Evolutionary conservation across 306 rosid species (phyloP), one percentile per base, ranked within the genome.

Genomic region (Cucumis sativus): DNA sequence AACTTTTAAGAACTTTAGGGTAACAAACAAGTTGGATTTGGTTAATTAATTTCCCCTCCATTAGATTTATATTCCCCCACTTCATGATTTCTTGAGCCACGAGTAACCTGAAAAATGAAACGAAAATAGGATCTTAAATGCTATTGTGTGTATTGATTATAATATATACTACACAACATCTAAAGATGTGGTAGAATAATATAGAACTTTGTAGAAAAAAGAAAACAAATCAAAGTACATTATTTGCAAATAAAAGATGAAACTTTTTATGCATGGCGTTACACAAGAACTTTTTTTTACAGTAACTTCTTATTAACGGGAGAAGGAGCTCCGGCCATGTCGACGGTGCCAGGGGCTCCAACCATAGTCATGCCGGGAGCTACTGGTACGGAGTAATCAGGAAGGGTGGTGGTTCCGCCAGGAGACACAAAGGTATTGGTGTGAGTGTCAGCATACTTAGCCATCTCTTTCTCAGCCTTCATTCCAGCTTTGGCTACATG

Each of bases 401-500:
- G 54, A 47, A 6, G 1, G 20, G 57, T 33, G 37, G 3, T 4
- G 57, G 20, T 17, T n/a, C n/a, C 59, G 14, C 21, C 54, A 2
- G 74, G 35, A 40, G 74, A 20, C 8, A 15, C 45, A 13, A 72
- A 45, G 15, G 21, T 6, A 25, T 45, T 18, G 12, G 78, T 30
- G 25, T 28, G 61, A 49, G 28, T 1, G 4, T 20, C 4, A 2
- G 80, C 66, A 40, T 66, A 81, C 51, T 83, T 91, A 0, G 64
- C 45, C 5, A 86, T 77, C 56, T 89, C 90, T 49, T 58, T 72
- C 21, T 84, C 81, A 4, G 80, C 92, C 79, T 35, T 87, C 10
- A 83, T 60, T 15, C 79, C 87, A 30, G 98, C 95, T 78, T 77
- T 91, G 25, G 84, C 79, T 16, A 83, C 88, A 59, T 92, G 96